Conservation (phyloP, 164 flowering plant genomes). For the Buxus sempervirens region DNA sequence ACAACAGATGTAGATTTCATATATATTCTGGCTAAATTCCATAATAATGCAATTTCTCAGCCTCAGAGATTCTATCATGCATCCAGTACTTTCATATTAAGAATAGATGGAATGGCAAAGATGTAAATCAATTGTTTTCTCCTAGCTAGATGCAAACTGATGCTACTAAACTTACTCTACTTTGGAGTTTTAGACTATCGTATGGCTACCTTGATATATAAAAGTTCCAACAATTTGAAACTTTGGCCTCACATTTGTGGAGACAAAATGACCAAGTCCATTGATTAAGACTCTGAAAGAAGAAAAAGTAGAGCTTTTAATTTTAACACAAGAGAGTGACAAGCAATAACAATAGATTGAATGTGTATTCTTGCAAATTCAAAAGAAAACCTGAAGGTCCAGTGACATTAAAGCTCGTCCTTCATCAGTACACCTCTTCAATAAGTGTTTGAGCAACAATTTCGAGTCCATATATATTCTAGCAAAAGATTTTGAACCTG, state of each 20-base stretch:
- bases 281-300: constrained; percentile 83
- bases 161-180: not conserved
- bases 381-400: constrained; percentile 76
- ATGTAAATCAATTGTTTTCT: not conserved
- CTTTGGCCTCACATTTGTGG: constrained; percentile 70
- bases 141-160: not conserved
- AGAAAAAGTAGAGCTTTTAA: not conserved
- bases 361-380: not conserved
- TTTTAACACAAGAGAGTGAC: not conserved
- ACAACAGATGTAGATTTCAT: not conserved
- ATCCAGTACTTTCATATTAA: not conserved
- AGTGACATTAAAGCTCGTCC: constrained; percentile 94
- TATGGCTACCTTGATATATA: constrained; percentile 69
- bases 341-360: not conserved
- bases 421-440: constrained; percentile 93
- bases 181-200: not conserved
- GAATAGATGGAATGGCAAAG: not conserved
- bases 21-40: not conserved
- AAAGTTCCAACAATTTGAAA: constrained; percentile 80
- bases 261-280: constrained; percentile 80
- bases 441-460: constrained; percentile 86
- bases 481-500: constrained; percentile 83
- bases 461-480: constrained; percentile 81
- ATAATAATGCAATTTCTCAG: not conserved
- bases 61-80: not conserved